Evolutionary conservation across 2,329 filamentous ascomycete genomes (phyloP), one percentile per base, ranked within the genome.

Genomic region (Akanthomyces dipterigenus): DNA sequence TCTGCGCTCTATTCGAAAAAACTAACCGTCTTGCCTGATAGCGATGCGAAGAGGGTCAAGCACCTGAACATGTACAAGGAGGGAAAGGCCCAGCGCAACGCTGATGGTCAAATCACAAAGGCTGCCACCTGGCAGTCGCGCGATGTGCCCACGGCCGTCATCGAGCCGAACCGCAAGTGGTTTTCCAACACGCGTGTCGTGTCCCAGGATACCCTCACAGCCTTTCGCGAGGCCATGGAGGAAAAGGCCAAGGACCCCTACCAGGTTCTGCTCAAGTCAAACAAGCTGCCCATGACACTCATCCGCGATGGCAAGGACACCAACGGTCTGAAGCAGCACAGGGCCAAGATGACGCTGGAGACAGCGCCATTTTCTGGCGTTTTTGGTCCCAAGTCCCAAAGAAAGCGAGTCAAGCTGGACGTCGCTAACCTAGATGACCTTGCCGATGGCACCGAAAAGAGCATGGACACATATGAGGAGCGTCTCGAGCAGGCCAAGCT

Each of bases 151-250:
- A 85, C 83, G 63, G 95, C 93, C 67, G 85, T 93, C 66, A 90
- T 98, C 71, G 93, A 98, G 79, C 95, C 95, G 55, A 96, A 98
- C 77, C 84, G 95, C 70, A 96, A 96, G 78, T 99, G 95, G 95
- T 99, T 99, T 78, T 91, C 88, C 70, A 97, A 97, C 75, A 96
- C 93, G 38, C 82, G 95, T 66, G 83, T 86, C 56, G 96, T 97
- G 70, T 91, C 89, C 1, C 93, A 97, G 73, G 91, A 96, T 72
- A 90, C 91, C 3, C 81, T 98, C 65, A 85, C 84, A 49, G 87
- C 90, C 2, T 99, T 99, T 77, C 87, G 95, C 64, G 88, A 93
- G 63, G 95, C 95, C 28, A 93, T 99, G 76, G 90, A 90, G 46
- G 92, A 96, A 75, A 90, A 93, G 75, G 88, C 90, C 57, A 87